Evolutionary conservation across 2,329 filamentous ascomycete genomes (phyloP), one percentile per base, ranked within the genome.

Genomic region (Penicillium sp.): DNA sequence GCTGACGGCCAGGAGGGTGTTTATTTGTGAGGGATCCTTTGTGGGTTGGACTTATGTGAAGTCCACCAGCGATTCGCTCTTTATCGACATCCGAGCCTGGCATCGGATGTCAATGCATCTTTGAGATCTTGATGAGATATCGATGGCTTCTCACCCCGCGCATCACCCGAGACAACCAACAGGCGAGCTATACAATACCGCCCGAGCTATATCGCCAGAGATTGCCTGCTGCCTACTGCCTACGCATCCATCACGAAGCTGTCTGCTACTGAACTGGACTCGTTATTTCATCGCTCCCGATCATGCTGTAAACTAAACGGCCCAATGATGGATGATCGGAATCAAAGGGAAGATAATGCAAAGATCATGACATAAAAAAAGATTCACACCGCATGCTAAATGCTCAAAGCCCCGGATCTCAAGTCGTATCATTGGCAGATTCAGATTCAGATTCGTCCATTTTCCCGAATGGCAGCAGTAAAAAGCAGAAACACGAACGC

Each of bases 351-450:
- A 42, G 26, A 40, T 40, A 27, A 40, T 40, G 36, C 36, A 27
- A 40, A 40, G 39, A 42, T 39, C 20, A 42, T 20, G 23, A 55
- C 40, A 58, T 54, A 41, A 58, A 40, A 54, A 51, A 59, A 64
- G 61, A 62, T 65, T 66, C 65, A 66, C 65, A 66, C 56, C 63
- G 61, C 63, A 69, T 70, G 67, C 68, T 69, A 66, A 68, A 67
- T 68, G 66, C 67, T 68, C 55, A 61, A 63, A 64, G 55, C 59
- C 58, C 60, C 45, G 46, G 53, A 49, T 59, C 45, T 60, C 53
- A 56, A n/a, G 44, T 51, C 53, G 48, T 60, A 61, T 62, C 55
- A 61, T 60, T 51, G 51, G 57, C 58, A 56, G 37, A 53, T 40
- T 17, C 30, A n/a, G n/a, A n/a, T n/a, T n/a, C n/a, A n/a, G 30